Base-by-base conservation (phyloP, 164 flowering plant genomes). In the Vitis amurensis region DNA sequence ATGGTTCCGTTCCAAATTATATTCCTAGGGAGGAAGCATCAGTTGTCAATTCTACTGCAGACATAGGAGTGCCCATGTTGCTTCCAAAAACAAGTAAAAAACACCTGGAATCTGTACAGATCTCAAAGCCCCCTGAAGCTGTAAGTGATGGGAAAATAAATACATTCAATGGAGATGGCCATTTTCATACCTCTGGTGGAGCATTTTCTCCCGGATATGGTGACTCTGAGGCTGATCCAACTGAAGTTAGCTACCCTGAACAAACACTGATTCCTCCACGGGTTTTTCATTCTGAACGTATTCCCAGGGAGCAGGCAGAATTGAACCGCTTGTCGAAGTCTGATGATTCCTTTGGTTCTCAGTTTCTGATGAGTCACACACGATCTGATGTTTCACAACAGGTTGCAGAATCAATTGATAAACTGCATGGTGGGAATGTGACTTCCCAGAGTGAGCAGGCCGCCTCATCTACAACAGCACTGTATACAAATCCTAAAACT, bases 251-350 rank as follows among this genome's bases (percentile, higher is more conserved):
- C 73, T 74, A 83, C 64, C 60, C 47, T 50, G 92, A 88, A 61
- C 77, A 82, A 51, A 79, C 85, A 59, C 51, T 76, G 57, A 76
- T 76, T 74, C 85, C 92, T 68, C 92, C 76, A 59, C 78, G 88
- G 47, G 77, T 79, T 55, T 92, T 83, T 70, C 84, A 70, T 68
- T 92, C 95, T 51, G 95, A 92, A 79, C 78, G 85, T 75, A 83
- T 89, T 47, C 91, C 86, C 1, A 74, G 91, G 66, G 89, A 89
- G 77, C 95, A 84, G 79, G 74, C 78, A 50, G 94, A 83, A 68
- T 66, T 73, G 50, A 90, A 82, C 59, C 89, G 95, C 53, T 76
- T 84, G 70, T 89, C 95, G 50, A 92, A 90, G 61, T 92, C 97
- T 66, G 90, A 90, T 82, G 94, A 92, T 81, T 89, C 88, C 47